phyloP scores from a whole-genome alignment of 2,329 filamentous ascomycete genomes.

The Chaetomium olivaceum region DNA sequence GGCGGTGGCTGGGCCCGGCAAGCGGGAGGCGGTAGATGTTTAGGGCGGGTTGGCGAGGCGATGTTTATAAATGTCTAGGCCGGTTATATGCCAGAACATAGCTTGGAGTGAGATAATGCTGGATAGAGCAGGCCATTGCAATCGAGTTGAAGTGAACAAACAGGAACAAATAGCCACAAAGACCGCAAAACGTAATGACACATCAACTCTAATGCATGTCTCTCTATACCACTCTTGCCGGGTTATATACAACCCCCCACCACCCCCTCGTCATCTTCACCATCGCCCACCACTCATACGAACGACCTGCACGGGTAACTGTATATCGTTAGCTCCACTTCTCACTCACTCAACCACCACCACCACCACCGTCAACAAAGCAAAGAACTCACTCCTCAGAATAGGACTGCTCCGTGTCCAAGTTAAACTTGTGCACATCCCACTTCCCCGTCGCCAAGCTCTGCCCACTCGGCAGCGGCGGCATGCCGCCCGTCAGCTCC shows the following conservation, averaged over 20 bases:
- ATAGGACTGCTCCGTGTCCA: conserved; percentile 70
- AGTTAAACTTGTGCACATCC: conserved; percentile 68
- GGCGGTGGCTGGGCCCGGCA: neutral
- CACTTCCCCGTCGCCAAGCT: conserved; percentile 54
- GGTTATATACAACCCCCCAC: conserved; percentile 16
- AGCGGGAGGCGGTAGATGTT: conserved; percentile 5
- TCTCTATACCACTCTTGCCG: neutral
- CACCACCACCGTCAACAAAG: no score
- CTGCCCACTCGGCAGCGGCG: conserved; percentile 79
- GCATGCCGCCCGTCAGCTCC: conserved; percentile 66
- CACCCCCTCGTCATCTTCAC: conserved; percentile 18
- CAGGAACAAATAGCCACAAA: neutral
- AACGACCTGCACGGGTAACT: conserved; percentile 68
- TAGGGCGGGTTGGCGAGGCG: neutral
- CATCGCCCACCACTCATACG: conserved; percentile 43
- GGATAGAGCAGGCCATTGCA: neutral
- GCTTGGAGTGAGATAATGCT: neutral
- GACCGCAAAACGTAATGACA: neutral
- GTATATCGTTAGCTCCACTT: conserved; percentile 37
- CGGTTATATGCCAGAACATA: neutral
- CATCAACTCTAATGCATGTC: conserved; percentile 2
- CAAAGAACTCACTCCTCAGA: conserved; percentile 61
- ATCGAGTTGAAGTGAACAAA: neutral
- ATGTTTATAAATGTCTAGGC: neutral
- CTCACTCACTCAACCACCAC: conserved; percentile 8